Percentiles rank a stretch among this genome's conserved stretches.
phyloP scores from a whole-genome alignment of 2,329 filamentous ascomycete species.

The Penicillium sp. region DNA sequence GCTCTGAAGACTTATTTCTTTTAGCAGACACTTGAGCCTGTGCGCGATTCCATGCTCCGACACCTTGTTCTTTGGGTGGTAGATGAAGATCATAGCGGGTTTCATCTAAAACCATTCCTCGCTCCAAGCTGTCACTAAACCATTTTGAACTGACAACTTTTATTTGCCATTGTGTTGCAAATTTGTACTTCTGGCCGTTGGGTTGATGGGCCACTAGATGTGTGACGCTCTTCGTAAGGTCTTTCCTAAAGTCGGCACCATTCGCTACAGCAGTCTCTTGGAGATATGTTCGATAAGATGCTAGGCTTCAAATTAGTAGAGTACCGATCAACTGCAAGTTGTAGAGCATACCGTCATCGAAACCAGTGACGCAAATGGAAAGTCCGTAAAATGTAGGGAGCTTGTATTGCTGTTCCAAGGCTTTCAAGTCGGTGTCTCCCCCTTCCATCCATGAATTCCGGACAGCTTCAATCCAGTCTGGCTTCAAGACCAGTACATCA shows the following conservation, averaged over 20 bases:
- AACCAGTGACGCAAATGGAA: constrained; percentile 66
- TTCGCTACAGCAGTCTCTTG: constrained; percentile 63
- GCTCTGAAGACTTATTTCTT: constrained; percentile 41
- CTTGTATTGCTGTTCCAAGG: constrained; percentile 59
- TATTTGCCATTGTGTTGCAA: constrained; percentile 78
- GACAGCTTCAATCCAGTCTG: constrained; percentile 81
- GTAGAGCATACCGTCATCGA: constrained; percentile 56
- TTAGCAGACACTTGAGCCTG: constrained; percentile 25
- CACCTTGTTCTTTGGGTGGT: constrained; percentile 66
- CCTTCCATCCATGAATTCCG: constrained; percentile 76
- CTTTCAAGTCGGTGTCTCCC: constrained; percentile 66
- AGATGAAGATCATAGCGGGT: constrained; percentile 73
- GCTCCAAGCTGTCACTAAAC: constrained; percentile 75
- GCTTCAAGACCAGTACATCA: constrained; percentile 77
- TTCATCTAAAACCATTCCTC: constrained; percentile 90
- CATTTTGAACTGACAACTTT: constrained; percentile 77
- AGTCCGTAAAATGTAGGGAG: constrained; percentile 48
- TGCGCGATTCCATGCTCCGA: constrained; percentile 67
- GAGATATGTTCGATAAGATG: constrained; percentile 64
- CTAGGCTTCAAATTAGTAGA: constrained; percentile 33
- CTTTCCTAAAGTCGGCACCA: constrained; percentile 80
- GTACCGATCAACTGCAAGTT: not conserved
- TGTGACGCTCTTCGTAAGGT: constrained; percentile 79
- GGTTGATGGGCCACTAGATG: constrained; percentile 79
- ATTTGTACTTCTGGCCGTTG: constrained; percentile 83